Evolutionary conservation across 139 green algal genomes (phyloP).

Genomic region (Micractinium sp.): DNA sequence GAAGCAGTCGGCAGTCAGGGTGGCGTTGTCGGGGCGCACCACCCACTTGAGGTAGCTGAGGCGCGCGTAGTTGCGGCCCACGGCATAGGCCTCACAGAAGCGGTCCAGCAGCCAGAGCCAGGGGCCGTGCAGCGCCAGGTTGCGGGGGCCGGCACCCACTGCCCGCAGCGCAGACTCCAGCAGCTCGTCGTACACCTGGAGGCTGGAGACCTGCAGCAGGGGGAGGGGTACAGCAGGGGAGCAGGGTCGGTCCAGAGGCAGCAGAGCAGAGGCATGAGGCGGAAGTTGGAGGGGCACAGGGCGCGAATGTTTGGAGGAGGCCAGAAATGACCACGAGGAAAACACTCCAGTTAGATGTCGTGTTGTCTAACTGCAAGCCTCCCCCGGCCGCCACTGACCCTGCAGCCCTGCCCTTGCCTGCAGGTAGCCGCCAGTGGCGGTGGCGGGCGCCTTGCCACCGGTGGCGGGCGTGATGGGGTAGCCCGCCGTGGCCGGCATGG

Average conservation of each 20-base stretch:
- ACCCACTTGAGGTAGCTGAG: constrained; percentile 60
- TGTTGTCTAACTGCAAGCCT: too few relatives aligned
- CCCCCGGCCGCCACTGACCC: too few relatives aligned
- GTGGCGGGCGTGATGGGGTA: not conserved
- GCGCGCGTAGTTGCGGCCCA: constrained; percentile 51
- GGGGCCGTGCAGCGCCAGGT: constrained; percentile 44
- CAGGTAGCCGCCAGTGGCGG: constrained; percentile 21
- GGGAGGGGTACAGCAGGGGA: too few relatives aligned
- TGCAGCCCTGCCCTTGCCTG: not conserved
- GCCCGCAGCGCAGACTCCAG: constrained; percentile 52
- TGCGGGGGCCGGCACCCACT: constrained; percentile 42
- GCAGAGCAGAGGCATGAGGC: not conserved
- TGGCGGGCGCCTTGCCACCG: constrained; percentile 26
- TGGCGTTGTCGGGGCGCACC: constrained; percentile 53
- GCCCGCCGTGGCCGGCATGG: constrained; percentile 5
- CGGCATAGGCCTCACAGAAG: constrained; percentile 50
- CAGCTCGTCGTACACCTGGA: constrained; percentile 65
- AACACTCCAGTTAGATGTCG: too few relatives aligned
- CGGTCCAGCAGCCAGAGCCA: constrained; percentile 64
- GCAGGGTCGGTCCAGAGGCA: not conserved
- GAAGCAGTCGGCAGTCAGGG: constrained; percentile 54
- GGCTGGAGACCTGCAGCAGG: constrained; percentile 24
- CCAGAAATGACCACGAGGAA: too few relatives aligned
- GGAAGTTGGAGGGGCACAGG: not conserved
- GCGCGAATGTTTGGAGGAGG: not conserved